Base-by-base conservation (phyloP, 2,329 filamentous ascomycete genomes). In the Niveomyces coronatus region DNA sequence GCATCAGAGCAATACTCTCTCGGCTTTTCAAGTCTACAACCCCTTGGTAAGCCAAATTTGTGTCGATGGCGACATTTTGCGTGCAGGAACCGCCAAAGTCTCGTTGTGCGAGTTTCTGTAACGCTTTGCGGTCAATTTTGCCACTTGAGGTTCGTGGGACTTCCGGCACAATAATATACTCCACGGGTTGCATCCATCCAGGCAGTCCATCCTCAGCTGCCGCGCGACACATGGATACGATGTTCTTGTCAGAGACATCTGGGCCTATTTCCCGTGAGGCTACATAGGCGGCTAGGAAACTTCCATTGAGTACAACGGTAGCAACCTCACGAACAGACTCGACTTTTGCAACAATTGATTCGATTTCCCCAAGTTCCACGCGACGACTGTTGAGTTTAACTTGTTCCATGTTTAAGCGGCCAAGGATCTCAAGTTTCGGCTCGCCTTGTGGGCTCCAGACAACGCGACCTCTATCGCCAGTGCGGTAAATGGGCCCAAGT, bases 281-380 rank as follows among this genome's bases (percentile, higher is more conserved):
- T 10, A 42, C 40, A 22, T 37, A 42, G 15, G 37, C 37, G 10
- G 40, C 40, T n/a, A 42, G 16, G 29, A 42, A 37, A 10, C 29
- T 42, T 9, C 33, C 35, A 5, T 39, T 42, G 15, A 39, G 28
- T 67, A 74, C 56, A 70, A 77, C 43, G 65, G 73, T 2, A 67
- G 67, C 0, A 57, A 55, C 8, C 55, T 64, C 53, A 44, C 61
- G 11, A 49, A 48, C 4, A 56, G 58, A 1, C 17, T 41, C 39
- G 5, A 32, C 39, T 27, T 23, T 37, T 27, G 39, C 32, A 20
- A 41, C 27, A 3, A 29, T 37, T 5, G 32, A 36, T 24, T 41
- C 39, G 18, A 41, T 41, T 17, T 41, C 39, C 19, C 32, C 32
- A 7, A 41, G 39, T 8, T 41, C 39, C 8, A 41, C 34, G 22